Base-by-base conservation (phyloP, 2,329 filamentous ascomycete species). In the Colletotrichum echinochloae region DNA sequence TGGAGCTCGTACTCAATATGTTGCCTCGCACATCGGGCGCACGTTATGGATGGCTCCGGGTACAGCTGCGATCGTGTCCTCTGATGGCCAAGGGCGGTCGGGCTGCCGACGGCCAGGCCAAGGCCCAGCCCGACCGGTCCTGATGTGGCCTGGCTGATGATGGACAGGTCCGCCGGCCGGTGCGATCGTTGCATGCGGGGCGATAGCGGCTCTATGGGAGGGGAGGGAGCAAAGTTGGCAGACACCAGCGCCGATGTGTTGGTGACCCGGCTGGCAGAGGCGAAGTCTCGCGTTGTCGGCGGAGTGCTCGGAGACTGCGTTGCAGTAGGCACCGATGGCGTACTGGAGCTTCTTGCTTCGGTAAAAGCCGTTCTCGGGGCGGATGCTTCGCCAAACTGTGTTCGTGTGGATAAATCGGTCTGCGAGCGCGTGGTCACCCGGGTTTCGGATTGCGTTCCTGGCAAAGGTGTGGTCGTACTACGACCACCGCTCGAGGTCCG, bases 1-100 rank as follows among this genome's bases (percentile, higher is more conserved):
- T 98, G 94, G 2, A 97, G 82, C 11, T 94, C 90, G 75, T 97
- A 94, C 78, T 97, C 92, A 46, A 98, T 95, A 71, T 94, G 88
- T 7, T 84, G 76, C 73, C 87, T 91, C 26, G 85, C 82, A 78
- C 95, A 98, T 12, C 88, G 85, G 46, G 90, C 87, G 78, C 95
- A 98, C 11, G 84, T 85, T 60, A 97, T 88, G 1, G 89, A 89
- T 0, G 94, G 94, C 76, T 97, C 94, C 1, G 83, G 79, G 73
- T 88, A 93, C 1, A 89, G 81, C 75, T 88, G 82, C 72, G 86
- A 79, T 77, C 83, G 78, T 75, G 79, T 75, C 57, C 82, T 80
- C 46, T 83, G 81, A 54, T 84, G 82, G 23, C 79, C 75, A 48
- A 78, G 66, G 60, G 81, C 76, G 1, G 76, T 66, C 0, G 81